phyloP scores from a whole-genome alignment of 2,329 filamentous ascomycete genomes.

The Drechslerella dactyloides region DNA sequence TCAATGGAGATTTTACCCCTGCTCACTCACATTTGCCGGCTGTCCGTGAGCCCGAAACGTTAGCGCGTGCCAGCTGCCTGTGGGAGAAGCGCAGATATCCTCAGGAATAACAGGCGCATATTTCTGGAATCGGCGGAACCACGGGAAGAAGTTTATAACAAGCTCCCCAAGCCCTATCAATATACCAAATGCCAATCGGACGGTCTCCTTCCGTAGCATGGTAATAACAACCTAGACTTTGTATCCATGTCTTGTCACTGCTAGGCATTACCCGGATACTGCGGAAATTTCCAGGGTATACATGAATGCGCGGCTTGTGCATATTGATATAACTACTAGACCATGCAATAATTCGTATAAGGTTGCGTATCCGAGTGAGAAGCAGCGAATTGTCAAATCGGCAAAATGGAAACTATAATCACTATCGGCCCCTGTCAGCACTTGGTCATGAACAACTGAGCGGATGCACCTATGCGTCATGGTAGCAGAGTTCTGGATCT shows the following conservation, averaged over 20 bases:
- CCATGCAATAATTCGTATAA: too few relatives aligned
- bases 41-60: conserved; percentile 28
- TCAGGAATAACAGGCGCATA: neutral
- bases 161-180: conserved; percentile 42
- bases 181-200: conserved; percentile 33
- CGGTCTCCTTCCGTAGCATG: conserved; percentile 38
- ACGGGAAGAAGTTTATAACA: conserved; percentile 48
- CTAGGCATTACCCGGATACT: neutral
- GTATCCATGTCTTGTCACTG: neutral
- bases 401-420: too few relatives aligned
- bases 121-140: conserved; percentile 20
- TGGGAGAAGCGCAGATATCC: neutral
- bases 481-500: too few relatives aligned
- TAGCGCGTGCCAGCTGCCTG: conserved; percentile 17
- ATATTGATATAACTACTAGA: too few relatives aligned
- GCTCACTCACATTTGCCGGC: conserved; percentile 3
- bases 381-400: too few relatives aligned
- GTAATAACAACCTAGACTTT: conserved; percentile 2
- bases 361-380: too few relatives aligned
- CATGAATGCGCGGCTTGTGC: too few relatives aligned
- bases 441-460: too few relatives aligned
- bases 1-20: neutral
- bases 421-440: too few relatives aligned
- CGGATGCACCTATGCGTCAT: too few relatives aligned
- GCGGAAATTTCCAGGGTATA: too few relatives aligned